Evolutionary conservation across 2,329 filamentous ascomycete species (phyloP).

Genomic region (Aspergillus sp.): DNA sequence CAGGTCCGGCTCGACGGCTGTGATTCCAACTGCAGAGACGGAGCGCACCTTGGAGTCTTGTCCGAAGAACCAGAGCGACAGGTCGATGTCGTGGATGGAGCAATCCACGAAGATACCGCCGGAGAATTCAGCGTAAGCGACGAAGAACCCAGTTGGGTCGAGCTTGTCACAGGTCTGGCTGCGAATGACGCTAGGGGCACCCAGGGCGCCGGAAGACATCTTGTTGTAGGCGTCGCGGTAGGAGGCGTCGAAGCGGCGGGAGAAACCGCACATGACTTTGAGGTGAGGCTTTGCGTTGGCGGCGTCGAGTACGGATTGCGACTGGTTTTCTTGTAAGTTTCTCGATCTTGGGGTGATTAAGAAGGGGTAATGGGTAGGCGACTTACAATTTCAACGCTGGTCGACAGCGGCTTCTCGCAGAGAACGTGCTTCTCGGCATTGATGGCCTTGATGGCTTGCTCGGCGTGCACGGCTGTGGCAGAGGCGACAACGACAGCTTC

Average conservation of each 20-base stretch:
- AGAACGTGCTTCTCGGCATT: conserved; percentile 55
- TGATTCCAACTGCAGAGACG: conserved; percentile 58
- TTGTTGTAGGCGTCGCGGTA: conserved; percentile 61
- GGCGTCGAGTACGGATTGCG: conserved; percentile 60
- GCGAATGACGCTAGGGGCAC: conserved; percentile 60
- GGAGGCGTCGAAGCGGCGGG: conserved; percentile 64
- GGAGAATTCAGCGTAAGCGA: conserved; percentile 63
- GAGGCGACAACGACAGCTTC: conserved; percentile 58
- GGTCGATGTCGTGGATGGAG: conserved; percentile 69
- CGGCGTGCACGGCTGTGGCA: conserved; percentile 56
- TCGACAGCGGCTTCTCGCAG: conserved; percentile 57
- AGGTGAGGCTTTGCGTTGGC: conserved; percentile 57
- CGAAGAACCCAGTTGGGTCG: conserved; percentile 66
- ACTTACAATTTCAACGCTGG: conserved; percentile 57
- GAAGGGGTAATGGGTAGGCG: conserved; percentile 3
- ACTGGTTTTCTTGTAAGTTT: conserved; percentile 22
- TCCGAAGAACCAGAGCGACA: conserved; percentile 65
- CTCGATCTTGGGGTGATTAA: not conserved
- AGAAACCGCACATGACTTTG: conserved; percentile 68
- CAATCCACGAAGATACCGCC: conserved; percentile 72
- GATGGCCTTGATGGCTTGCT: conserved; percentile 60
- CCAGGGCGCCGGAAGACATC: conserved; percentile 57
- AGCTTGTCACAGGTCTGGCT: conserved; percentile 68
- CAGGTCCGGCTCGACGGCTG: conserved; percentile 59
- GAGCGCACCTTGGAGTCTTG: conserved; percentile 55